A percentile compares a stretch with the other conserved stretches of the same genome.
Conservation (phyloP, 2,329 filamentous ascomycete species). For the Esteya vermicola region DNA sequence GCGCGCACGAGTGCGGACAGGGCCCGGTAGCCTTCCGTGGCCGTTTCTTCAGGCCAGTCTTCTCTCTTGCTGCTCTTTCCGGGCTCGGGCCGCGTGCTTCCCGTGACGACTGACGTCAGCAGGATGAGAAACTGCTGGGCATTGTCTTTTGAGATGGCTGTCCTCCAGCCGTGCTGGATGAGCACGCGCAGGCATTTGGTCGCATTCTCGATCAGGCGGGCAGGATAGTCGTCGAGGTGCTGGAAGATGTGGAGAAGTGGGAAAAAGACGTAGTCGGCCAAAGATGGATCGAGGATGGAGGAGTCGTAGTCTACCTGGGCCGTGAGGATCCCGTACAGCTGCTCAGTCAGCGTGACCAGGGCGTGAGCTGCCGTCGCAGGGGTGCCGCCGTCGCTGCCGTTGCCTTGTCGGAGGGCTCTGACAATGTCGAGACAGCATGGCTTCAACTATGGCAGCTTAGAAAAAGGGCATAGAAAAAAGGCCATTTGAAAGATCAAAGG, state of each 20-base stretch:
- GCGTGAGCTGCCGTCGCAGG: conserved; percentile 25
- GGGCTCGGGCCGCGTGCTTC: conserved; percentile 38
- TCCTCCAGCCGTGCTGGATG: conserved; percentile 65
- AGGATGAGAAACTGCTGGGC: conserved; percentile 77
- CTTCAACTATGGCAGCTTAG: conserved; percentile 48
- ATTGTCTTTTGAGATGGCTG: conserved; percentile 54
- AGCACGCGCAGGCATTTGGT: conserved; percentile 63
- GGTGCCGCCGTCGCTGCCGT: conserved; percentile 14
- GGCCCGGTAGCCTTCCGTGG: conserved; percentile 55
- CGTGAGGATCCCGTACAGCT: conserved; percentile 31
- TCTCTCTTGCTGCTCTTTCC: conserved; percentile 24
- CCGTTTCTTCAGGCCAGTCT: conserved; percentile 57
- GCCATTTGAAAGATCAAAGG: not conserved
- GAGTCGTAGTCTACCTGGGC: conserved; percentile 28
- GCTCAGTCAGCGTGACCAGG: conserved; percentile 28
- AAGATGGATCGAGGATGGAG: conserved; percentile 54
- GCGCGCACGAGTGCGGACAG: conserved; percentile 51
- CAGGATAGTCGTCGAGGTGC: conserved; percentile 55
- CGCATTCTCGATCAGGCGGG: conserved; percentile 59
- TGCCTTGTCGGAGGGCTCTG: conserved; percentile 30
- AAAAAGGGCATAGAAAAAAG: not conserved
- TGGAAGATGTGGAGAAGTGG: conserved; percentile 79
- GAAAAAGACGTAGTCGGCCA: conserved; percentile 92
- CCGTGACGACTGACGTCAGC: conserved; percentile 67
- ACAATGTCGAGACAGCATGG: conserved; percentile 47